These are phyloP conservation scores for Avena eriantha DNA, from an alignment of 176 grass and related monocot genomes.

Conservation along the genomic window DNA sequence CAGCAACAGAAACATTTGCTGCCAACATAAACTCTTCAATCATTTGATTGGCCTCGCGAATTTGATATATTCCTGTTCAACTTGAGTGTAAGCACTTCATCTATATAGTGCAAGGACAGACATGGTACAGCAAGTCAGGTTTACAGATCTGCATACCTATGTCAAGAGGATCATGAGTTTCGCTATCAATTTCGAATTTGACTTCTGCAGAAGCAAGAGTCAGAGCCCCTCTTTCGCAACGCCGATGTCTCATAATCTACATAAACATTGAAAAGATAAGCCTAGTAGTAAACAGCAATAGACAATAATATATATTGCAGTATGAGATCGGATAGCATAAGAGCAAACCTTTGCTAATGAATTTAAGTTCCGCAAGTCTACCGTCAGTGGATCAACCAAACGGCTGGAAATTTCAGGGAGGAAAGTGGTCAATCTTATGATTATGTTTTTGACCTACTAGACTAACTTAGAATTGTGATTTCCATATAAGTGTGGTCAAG, in stretches of 20 bases:
- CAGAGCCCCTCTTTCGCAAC: constrained; percentile 88
- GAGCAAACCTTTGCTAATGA: constrained; percentile 85
- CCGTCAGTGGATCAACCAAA: constrained; percentile 89
- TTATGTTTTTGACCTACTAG: constrained; percentile 17
- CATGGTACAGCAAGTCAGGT: constrained; percentile 26
- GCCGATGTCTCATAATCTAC: constrained; percentile 85
- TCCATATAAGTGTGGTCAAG: constrained; percentile 36
- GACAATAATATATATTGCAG: constrained; percentile 1
- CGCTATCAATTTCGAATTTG: constrained; percentile 98
- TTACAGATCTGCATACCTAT: constrained; percentile 67
- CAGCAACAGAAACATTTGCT: constrained; percentile 93
- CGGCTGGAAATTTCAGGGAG: constrained; percentile 62
- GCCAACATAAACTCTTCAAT: constrained; percentile 99
- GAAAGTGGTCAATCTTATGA: constrained; percentile 41
- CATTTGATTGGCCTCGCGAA: constrained; percentile 99
- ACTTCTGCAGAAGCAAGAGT: constrained; percentile 99
- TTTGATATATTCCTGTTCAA: constrained; percentile 97
- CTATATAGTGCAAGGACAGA: constrained; percentile 24
- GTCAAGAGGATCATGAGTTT: constrained; percentile 99
- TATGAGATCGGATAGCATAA: constrained; percentile 13
- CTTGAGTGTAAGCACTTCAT: constrained; percentile 40
- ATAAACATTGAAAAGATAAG: constrained; percentile 39
- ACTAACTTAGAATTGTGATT: constrained; percentile 18
- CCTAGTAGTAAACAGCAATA: neutral
- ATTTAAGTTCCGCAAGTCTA: constrained; percentile 95